Evolutionary conservation across 768 basidiomycete species (phyloP).

Genomic region (Inosperma sp.): DNA sequence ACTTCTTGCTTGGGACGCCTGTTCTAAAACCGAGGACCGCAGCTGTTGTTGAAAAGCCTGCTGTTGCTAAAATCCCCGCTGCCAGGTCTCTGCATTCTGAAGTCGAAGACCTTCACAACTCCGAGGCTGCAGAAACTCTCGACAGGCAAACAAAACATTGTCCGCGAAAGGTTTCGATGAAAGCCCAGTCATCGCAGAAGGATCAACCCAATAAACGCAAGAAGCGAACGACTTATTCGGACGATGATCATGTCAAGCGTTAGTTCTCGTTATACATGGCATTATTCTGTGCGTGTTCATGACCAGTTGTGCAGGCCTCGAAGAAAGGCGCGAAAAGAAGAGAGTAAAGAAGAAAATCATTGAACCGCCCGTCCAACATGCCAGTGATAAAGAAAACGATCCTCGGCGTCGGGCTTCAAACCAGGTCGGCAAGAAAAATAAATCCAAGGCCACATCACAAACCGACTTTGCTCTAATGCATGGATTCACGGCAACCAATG

Average conservation of each 20-base stretch:
- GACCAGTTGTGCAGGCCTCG: conserved; percentile 43
- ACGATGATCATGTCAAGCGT: conserved; percentile 22
- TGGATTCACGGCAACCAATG: conserved; percentile 57
- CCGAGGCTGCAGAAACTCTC: no score
- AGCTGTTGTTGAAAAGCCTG: not conserved
- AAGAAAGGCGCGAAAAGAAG: conserved; percentile 62
- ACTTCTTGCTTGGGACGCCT: conserved; percentile 49
- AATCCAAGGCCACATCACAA: conserved; percentile 34
- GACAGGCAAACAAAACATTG: no score
- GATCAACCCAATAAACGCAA: conserved; percentile 2
- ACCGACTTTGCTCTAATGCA: conserved; percentile 63
- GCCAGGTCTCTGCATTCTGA: no score
- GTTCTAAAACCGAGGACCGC: conserved; percentile 46
- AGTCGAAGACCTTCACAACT: no score
- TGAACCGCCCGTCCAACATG: conserved; percentile 26
- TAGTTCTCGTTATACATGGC: conserved; percentile 12
- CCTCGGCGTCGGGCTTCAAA: not conserved
- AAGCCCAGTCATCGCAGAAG: not conserved
- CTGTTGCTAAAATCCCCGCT: no score
- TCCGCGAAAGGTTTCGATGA: no score
- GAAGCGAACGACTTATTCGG: conserved; percentile 8
- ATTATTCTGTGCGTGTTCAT: not conserved
- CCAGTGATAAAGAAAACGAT: conserved; percentile 14
- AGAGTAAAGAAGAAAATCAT: conserved; percentile 54
- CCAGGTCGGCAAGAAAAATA: conserved; percentile 19